A percentile compares a stretch with the other conserved stretches of the same genome.
Conservation (phyloP, 305 asterid species). For the Withania somnifera region DNA sequence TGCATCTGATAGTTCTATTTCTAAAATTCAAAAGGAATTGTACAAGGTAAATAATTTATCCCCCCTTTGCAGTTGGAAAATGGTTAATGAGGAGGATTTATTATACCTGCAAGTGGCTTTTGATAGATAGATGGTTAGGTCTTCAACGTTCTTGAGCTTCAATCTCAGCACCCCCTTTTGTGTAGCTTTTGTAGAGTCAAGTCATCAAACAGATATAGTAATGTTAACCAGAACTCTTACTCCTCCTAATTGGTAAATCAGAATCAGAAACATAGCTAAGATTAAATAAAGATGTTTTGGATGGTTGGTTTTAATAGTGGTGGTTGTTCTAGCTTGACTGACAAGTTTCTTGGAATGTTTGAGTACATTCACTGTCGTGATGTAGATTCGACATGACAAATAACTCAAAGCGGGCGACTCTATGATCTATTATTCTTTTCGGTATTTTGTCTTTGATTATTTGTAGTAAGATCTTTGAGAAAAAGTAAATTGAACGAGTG, state of each 20-base stretch:
- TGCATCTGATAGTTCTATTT: slow-evolving; percentile 52
- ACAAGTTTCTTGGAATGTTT: background rate
- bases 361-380: background rate
- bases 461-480: background rate
- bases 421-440: background rate
- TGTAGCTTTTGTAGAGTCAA: slow-evolving; percentile 36
- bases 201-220: background rate
- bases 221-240: background rate
- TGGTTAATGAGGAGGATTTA: background rate
- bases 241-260: background rate
- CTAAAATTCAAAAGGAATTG: slow-evolving; percentile 29
- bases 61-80: background rate
- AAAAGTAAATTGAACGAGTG: background rate
- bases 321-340: background rate
- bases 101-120: slow-evolving; percentile 60
- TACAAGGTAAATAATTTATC: background rate
- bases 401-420: background rate
- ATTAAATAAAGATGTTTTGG: background rate
- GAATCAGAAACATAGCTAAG: background rate
- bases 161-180: slow-evolving; percentile 39
- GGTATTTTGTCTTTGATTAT: background rate
- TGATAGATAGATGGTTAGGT: slow-evolving; percentile 58
- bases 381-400: background rate
- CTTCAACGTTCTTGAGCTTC: slow-evolving; percentile 52
- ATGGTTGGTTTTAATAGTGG: background rate